These are phyloP conservation scores for Coffea humblotiana DNA, from an alignment of 305 asterid species.

Conservation along the genomic window DNA sequence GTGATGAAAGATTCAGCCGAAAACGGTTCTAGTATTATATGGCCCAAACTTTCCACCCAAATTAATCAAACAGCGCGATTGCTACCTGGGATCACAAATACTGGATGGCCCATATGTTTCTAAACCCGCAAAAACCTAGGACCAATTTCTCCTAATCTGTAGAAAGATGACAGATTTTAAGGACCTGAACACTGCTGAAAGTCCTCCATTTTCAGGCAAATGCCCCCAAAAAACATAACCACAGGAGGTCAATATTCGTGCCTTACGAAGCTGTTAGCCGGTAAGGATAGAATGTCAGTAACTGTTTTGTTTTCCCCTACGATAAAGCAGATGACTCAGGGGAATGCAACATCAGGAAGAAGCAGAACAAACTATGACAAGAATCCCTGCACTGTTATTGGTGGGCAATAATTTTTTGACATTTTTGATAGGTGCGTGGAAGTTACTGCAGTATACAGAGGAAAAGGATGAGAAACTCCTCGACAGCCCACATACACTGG, in stretches of 20 bases:
- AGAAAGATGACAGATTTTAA: too few relatives aligned
- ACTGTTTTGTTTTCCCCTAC: too few relatives aligned
- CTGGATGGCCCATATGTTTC: too few relatives aligned
- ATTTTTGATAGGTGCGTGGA: not conserved
- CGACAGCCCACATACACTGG: not conserved
- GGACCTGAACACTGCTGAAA: too few relatives aligned
- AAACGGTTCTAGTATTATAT: too few relatives aligned
- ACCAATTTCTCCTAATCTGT: too few relatives aligned
- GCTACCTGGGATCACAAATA: too few relatives aligned
- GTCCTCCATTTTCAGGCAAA: too few relatives aligned
- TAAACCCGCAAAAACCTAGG: too few relatives aligned
- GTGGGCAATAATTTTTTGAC: not conserved
- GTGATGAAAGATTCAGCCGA: too few relatives aligned
- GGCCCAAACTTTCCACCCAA: too few relatives aligned
- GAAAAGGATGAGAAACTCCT: not conserved
- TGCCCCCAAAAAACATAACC: not conserved
- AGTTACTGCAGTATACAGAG: not conserved
- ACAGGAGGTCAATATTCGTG: not conserved
- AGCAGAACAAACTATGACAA: not conserved
- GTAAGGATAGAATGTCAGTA: not conserved
- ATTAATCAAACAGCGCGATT: too few relatives aligned
- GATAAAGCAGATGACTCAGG: not conserved
- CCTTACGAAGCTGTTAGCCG: not conserved
- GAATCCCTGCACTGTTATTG: not conserved
- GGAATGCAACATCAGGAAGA: not conserved